A percentile compares a stretch with the other conserved stretches of the same genome.
Conservation (phyloP, 2,329 filamentous ascomycete species). For the Pseudogymnoascus sp. region DNA sequence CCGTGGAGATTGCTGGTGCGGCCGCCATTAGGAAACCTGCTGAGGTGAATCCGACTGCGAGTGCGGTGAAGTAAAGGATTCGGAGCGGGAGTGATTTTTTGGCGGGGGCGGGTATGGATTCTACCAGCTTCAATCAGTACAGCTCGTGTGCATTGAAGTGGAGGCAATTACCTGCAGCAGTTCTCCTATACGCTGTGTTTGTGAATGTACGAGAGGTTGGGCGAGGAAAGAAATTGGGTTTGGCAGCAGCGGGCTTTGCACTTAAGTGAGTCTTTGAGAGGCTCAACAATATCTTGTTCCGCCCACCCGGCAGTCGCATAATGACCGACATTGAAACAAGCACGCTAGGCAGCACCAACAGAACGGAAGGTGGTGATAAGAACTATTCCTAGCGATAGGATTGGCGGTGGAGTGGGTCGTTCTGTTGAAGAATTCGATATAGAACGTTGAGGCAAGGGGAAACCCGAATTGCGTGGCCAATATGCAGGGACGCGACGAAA, state of each 20-base stretch:
- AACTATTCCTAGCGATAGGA: not conserved
- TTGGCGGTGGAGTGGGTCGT: not conserved
- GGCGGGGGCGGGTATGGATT: conserved; percentile 15
- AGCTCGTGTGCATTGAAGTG: not conserved
- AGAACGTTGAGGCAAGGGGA: not conserved
- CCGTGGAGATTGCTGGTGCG: conserved; percentile 43
- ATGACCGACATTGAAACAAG: not conserved
- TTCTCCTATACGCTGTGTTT: not conserved
- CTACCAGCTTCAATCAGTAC: conserved; percentile 1
- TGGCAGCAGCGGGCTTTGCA: not conserved
- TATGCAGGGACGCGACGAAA: not conserved
- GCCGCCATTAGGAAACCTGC: conserved; percentile 52
- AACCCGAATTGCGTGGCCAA: conserved; percentile 1
- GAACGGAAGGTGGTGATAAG: not conserved
- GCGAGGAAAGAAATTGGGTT: not conserved
- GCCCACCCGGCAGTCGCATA: not conserved
- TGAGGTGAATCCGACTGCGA: conserved; percentile 42
- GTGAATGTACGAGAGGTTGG: not conserved
- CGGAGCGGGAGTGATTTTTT: conserved; percentile 37
- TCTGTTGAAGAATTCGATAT: not conserved
- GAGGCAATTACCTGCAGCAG: not conserved
- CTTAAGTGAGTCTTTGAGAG: not conserved
- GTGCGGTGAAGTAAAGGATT: conserved; percentile 39
- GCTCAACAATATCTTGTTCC: not conserved
- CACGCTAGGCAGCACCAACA: not conserved